Conservation (phyloP, 2,329 filamentous ascomycete genomes). For the Rutstroemia sp. region DNA sequence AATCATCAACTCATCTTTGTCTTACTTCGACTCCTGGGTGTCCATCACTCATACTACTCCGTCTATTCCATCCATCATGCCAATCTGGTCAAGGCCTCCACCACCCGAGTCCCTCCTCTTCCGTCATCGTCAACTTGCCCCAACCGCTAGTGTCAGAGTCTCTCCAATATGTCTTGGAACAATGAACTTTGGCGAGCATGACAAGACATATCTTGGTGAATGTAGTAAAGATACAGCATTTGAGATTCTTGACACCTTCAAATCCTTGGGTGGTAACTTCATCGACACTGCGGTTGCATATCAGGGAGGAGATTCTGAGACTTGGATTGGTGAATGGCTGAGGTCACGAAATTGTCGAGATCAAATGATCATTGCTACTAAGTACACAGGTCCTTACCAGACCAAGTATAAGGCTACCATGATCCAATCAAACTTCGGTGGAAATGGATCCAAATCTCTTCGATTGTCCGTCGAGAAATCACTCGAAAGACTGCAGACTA, state of each 20-base stretch:
- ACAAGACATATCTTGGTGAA: neutral
- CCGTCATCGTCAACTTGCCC: slow-evolving; percentile 39
- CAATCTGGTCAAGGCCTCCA: neutral
- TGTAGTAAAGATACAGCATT: slow-evolving; percentile 54
- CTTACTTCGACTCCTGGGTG: no score
- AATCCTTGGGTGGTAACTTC: slow-evolving; percentile 55
- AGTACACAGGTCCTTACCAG: slow-evolving; percentile 35
- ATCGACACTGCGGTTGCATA: slow-evolving; percentile 65
- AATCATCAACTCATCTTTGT: no score
- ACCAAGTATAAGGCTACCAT: slow-evolving; percentile 18
- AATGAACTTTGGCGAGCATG: slow-evolving; percentile 55
- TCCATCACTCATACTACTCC: neutral
- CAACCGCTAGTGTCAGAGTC: slow-evolving; percentile 58
- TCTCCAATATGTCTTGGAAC: slow-evolving; percentile 58
- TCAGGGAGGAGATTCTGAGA: slow-evolving; percentile 51
- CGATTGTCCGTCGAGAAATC: slow-evolving; percentile 48
- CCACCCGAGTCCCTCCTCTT: neutral
- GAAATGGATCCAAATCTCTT: slow-evolving; percentile 57
- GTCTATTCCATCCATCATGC: neutral
- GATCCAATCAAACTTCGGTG: slow-evolving; percentile 41
- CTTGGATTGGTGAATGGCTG: slow-evolving; percentile 67
- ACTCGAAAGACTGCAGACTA: slow-evolving; percentile 54
- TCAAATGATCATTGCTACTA: slow-evolving; percentile 60
- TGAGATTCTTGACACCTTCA: slow-evolving; percentile 48
- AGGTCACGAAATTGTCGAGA: slow-evolving; percentile 55